Conservation (phyloP, 257 asterid species). For the Capsicum baccatum region DNA sequence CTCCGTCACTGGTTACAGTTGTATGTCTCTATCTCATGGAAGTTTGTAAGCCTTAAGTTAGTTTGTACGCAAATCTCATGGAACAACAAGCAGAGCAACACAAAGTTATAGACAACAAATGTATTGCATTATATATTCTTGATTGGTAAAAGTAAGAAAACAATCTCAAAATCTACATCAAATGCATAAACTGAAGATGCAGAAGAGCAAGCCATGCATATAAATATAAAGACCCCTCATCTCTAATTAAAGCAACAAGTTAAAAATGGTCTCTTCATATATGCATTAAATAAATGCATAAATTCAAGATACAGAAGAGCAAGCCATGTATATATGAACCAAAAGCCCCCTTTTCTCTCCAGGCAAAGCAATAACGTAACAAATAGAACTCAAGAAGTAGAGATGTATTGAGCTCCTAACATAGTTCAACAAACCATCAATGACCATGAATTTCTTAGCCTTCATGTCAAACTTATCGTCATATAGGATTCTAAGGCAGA, state of each 20-base stretch:
- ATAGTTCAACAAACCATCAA: slow-evolving; percentile 2
- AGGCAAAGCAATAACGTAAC: background rate
- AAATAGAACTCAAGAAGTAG: background rate
- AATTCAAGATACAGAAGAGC: background rate
- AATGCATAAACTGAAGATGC: background rate
- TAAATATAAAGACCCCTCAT: slow-evolving; percentile 10
- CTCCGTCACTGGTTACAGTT: too few species aligned
- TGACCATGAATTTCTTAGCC: background rate
- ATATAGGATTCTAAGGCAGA: background rate
- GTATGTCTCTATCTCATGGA: too few species aligned
- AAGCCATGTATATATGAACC: background rate
- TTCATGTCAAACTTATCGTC: slow-evolving; percentile 9
- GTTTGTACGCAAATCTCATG: too few species aligned
- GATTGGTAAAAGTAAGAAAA: background rate
- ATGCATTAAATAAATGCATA: background rate
- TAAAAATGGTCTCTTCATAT: slow-evolving; percentile 7
- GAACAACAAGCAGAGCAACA: too few species aligned
- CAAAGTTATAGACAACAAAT: background rate
- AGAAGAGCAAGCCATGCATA: slow-evolving; percentile 17
- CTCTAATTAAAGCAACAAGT: background rate
- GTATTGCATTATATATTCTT: background rate
- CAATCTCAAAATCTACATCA: background rate
- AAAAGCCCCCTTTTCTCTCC: background rate
- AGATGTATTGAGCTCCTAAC: background rate
- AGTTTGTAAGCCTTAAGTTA: too few species aligned